These are phyloP conservation scores for Arthroderma uncinatum DNA, from an alignment of 2,329 filamentous ascomycete species.

Conservation along the genomic window DNA sequence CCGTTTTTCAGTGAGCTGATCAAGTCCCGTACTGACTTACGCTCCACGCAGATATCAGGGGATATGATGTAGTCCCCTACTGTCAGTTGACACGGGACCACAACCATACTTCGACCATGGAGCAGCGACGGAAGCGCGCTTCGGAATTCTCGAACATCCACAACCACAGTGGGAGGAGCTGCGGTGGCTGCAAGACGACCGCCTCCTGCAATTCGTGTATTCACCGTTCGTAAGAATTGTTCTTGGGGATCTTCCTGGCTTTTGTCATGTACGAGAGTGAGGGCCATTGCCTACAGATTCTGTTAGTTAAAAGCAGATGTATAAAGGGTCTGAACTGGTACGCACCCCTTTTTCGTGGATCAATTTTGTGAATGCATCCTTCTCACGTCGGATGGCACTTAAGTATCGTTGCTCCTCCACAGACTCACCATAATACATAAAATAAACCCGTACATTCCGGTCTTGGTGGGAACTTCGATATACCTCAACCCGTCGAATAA, in stretches of 20 bases:
- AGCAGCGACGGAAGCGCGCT: slow-evolving; percentile 83
- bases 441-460: slow-evolving; percentile 82
- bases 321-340: slow-evolving; percentile 1
- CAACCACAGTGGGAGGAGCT: slow-evolving; percentile 77
- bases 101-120: slow-evolving; percentile 75
- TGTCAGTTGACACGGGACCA: slow-evolving; percentile 90
- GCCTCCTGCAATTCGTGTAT: slow-evolving; percentile 90
- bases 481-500: slow-evolving; percentile 87
- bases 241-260: slow-evolving; percentile 73
- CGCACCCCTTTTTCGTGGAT: slow-evolving; percentile 76
- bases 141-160: slow-evolving; percentile 92
- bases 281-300: slow-evolving; percentile 56
- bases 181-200: slow-evolving; percentile 74
- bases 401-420: slow-evolving; percentile 94
- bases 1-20: slow-evolving; percentile 88
- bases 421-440: slow-evolving; percentile 88
- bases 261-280: slow-evolving; percentile 68
- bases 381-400: slow-evolving; percentile 80
- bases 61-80: slow-evolving; percentile 94
- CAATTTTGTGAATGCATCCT: slow-evolving; percentile 87
- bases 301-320: not conserved
- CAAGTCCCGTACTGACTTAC: slow-evolving; percentile 83
- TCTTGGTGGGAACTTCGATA: slow-evolving; percentile 91
- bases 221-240: slow-evolving; percentile 84
- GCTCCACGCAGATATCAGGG: slow-evolving; percentile 82